phyloP scores from a whole-genome alignment of 2,329 filamentous ascomycete genomes.

The Apiospora kogelbergensis region DNA sequence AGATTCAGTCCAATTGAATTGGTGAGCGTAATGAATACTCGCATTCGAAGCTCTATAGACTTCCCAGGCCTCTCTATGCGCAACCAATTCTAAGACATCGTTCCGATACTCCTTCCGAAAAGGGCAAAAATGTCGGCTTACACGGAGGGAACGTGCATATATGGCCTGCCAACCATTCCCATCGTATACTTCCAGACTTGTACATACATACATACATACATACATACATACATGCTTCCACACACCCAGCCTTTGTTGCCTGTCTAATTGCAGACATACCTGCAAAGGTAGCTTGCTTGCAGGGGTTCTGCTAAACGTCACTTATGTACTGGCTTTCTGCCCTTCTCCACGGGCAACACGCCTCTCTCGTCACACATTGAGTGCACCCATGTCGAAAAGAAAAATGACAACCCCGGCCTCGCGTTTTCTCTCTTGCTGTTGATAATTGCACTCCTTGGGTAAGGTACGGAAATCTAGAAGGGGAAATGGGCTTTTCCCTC shows the following conservation, averaged over 20 bases:
- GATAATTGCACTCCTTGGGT: neutral
- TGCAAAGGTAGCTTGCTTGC: neutral
- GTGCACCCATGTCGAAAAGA: neutral
- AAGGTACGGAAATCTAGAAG: neutral
- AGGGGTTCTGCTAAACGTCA: neutral
- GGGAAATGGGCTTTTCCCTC: neutral
- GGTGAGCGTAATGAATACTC: neutral
- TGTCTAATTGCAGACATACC: neutral
- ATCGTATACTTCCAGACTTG: slow-evolving; percentile 5
- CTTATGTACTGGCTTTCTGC: neutral
- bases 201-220: neutral
- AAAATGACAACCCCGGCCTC: neutral
- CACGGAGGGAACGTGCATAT: slow-evolving; percentile 11
- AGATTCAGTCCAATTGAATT: neutral
- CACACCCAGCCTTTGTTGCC: neutral
- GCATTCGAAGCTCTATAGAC: neutral
- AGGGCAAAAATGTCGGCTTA: slow-evolving; percentile 8
- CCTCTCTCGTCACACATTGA: neutral
- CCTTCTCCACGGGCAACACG: neutral
- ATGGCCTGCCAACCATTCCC: slow-evolving; percentile 1
- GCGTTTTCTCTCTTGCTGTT: neutral
- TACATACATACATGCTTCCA: neutral
- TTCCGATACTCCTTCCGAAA: slow-evolving; percentile 9
- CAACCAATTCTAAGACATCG: slow-evolving; percentile 6
- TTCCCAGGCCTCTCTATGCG: neutral